Percentiles rank a stretch among this genome's conserved stretches.
Evolutionary conservation across 2,329 filamentous ascomycete genomes (phyloP).

Genomic region (Ophiostoma australiae): DNA sequence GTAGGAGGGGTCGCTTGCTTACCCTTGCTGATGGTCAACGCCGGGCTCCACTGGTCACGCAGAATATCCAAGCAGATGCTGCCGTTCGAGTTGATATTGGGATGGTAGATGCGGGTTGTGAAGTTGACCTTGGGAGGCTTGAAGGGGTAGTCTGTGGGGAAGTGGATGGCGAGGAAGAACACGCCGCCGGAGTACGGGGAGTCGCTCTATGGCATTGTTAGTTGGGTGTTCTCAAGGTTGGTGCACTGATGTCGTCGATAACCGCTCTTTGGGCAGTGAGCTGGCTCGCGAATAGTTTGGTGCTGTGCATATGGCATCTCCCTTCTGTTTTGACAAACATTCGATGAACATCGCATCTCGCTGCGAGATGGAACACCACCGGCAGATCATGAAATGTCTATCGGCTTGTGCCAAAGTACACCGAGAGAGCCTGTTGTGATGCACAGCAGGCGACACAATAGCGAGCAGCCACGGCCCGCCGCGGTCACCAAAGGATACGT

Average conservation of each 20-base stretch:
- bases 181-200: constrained; percentile 97
- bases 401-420: neutral
- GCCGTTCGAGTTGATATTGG: constrained; percentile 99
- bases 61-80: constrained; percentile 98
- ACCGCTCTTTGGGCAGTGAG: neutral
- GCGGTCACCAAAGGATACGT: neutral
- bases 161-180: constrained; percentile 98
- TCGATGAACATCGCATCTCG: no score
- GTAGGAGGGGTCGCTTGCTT: constrained; percentile 30
- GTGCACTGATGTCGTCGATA: neutral
- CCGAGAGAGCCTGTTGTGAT: neutral
- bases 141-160: constrained; percentile 99
- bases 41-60: constrained; percentile 98
- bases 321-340: neutral
- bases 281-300: neutral
- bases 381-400: neutral
- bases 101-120: constrained; percentile 98
- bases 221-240: neutral
- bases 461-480: neutral
- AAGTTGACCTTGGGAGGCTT: constrained; percentile 99
- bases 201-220: constrained; percentile 58
- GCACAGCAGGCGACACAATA: neutral
- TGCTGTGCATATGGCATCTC: neutral
- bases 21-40: constrained; percentile 98
- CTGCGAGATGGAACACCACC: neutral